Base-by-base conservation (phyloP, 2,329 filamentous ascomycete genomes). In the Fusarium virguliforme region DNA sequence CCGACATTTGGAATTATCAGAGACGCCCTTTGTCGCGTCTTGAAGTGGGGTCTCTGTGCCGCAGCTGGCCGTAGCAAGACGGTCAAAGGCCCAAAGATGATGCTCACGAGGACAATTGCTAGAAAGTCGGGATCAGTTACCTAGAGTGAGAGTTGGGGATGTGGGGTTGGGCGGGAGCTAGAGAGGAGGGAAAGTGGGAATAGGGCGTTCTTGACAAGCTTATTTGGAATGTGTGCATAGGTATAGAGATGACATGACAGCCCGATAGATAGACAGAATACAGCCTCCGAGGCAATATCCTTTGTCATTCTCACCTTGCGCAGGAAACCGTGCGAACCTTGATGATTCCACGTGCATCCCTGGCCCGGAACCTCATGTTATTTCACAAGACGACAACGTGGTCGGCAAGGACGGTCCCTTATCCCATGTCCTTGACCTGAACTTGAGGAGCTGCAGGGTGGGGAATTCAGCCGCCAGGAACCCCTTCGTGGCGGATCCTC, bases 201-300 rank as follows among this genome's bases (percentile, higher is more conserved):
- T 72, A 71, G 69, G 69, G 70, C 69, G 70, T 67, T 72, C 70
- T 72, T 72, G 70, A 72, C 70, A 72, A 72, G 70, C 18, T 13
- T 43, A 60, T 30, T 30, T 54, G 30, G 28, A 28, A 66, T 62
- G 43, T 18, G 2, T 18, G 26, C 37, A 28, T 18, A n/a, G n/a
- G 22, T 26, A 30, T 46, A 18, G 3, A 51, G 18, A 13, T 22
- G 32, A 22, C n/a, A n/a, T n/a, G n/a, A n/a, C n/a, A n/a, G n/a
- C 22, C 13, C 12, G 35, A n/a, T 34, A 18, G 46, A 51, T 51
- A 51, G 13, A 40, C 15, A n/a, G 15, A 4, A 15, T 15, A 40
- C n/a, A 50, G 26, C 12, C 48, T 51, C 43, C 26, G 26, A 30
- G 43, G 43, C 15, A 30, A 30, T 18, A 48, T 48, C 43, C 28